Evolutionary conservation across 805 yeast genomes (phyloP), one percentile per base, ranked within the genome.

Genomic region (Yarrowia sp.): DNA sequence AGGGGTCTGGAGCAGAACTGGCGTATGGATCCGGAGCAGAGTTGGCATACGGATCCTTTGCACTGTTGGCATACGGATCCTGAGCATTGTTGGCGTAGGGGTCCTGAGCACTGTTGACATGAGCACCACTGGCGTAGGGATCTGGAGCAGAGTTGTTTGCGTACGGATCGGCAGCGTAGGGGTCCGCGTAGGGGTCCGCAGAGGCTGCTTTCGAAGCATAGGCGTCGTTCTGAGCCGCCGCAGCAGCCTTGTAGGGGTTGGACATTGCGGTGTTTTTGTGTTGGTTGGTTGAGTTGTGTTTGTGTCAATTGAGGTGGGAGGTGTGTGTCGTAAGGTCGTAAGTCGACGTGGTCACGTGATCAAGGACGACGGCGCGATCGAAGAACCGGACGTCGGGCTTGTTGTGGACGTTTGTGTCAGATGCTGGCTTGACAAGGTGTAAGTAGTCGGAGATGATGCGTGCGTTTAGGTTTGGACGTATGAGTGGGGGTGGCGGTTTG

Each of bases 161-260:
- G 16, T 46, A 46, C 3, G 53, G 53, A 10, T 46, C 53, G 21
- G 38, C 21, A 13, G 51, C 51, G n/a, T 42, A 42, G 1, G 49
- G 49, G 9, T 42, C 49, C 16, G 33, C 49, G 49, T 47, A 47
- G n/a, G 56, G 56, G 21, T 47, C 56, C 5, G 56, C 38, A 10
- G 38, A 47, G 13, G 42, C 42, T 3, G 36, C 14, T 9, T 35
- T 51, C 42, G 58, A 10, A 3, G 16, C 47, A 10, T 55, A 55
- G 27, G 61, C 61, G 47, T 55, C 61, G 36, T 39, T 55, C 13
- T 55, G 61, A 13, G 61, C 61, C 16, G 58, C 58, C 3, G 61
- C 61, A 27, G 61, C 61, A n/a, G 47, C 61, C 47, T 55, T 55
- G 47, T 55, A 55, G 21, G 61, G 61, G 21, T 55, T 55, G 36